Base-by-base conservation (phyloP, 2,329 filamentous ascomycete genomes). In the Fusarium bulbicola region DNA sequence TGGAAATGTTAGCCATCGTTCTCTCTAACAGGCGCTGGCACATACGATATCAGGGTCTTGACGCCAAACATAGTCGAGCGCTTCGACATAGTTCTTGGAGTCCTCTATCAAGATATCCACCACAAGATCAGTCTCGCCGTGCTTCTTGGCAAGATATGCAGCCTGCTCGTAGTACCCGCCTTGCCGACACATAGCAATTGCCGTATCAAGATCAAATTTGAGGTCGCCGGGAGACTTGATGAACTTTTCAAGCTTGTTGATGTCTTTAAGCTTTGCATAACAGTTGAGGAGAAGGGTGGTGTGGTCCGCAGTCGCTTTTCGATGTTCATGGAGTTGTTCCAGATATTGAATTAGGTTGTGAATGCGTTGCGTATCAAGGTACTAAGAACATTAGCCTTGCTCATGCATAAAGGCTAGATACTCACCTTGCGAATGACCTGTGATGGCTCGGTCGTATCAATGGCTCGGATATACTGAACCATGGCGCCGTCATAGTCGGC, bases 401-500 rank as follows among this genome's bases (percentile, higher is more conserved):
- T n/a, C 16, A 1, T 3, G 15, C 5, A 11, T 11, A 9, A 9
- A 6, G 8, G 3, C 1, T 20, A 4, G 8, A 18, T 9, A 24
- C 76, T 58, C 79, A 93, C 92, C 85, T 97, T 98, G 76, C 95
- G 90, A 78, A 98, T 98, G 52, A 98, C 94, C 79, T 98, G 95
- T 4, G 95, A 98, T 12, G 95, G 95, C 78, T 98, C 95, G 0
- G 95, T 98, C 66, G 94, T 96, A 79, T 98, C 95, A 67, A 99
- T 98, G 0, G 97, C 95, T 76, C 94, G 93, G 70, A 99, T 91
- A 79, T 99, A 99, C 81, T 98, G 96, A 77, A 97, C 92, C 97
- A 99, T 99, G n/a, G 97, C 95, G 12, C 93, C 96, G 79, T 99
- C 96, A 79, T 95, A 99, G 79, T 98, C 95, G 9, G 93, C 94